Base-by-base conservation (phyloP, 2,329 filamentous ascomycete genomes). In the Metarhizium anisopliae region DNA sequence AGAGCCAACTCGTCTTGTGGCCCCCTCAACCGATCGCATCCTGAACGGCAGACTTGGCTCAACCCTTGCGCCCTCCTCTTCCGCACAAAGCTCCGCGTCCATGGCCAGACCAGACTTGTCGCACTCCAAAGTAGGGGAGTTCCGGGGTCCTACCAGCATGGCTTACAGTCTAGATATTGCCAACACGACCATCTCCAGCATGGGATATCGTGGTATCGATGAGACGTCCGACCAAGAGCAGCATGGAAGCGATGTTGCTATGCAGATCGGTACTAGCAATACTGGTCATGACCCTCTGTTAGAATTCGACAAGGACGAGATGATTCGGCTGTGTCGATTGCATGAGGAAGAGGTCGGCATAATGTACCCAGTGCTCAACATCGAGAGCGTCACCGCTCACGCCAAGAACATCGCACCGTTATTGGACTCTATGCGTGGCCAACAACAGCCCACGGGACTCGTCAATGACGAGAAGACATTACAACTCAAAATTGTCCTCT, bases 301-400 rank as follows among this genome's bases (percentile, higher is more conserved):
- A 83, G 78, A 84, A 7, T 81, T 95, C 51, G 81, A 82, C 54
- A 85, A 86, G 64, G 84, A 91, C 40, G 91, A 96, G 66, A 89
- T 94, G 64, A 70, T 93, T 20, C 83, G 90, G 1, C 73, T 96
- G 14, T 90, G 89, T 61, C 79, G 82, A 14, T 76, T 95, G 0
- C 93, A 94, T 66, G 89, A 95, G 61, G 91, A 96, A 63, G 92
- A 96, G 67, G 86, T 95, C 64, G 90, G 90, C 47, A 82, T 93
- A 64, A 95, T 96, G 90, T 96, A 95, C 68, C 93, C 93, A 0
- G 82, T 96, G 4, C 70, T 95, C 50, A 82, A 89, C 61, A 87
- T 95, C 40, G 82, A 87, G 47, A 78, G 79, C 47, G 75, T 95
- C 43, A 84, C 89, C 42, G 75, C 77, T 6, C 88, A 95, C 67